These are phyloP conservation scores for Wickerhamiella cacticola DNA, from an alignment of 805 yeast genomes.

Conservation along the genomic window DNA sequence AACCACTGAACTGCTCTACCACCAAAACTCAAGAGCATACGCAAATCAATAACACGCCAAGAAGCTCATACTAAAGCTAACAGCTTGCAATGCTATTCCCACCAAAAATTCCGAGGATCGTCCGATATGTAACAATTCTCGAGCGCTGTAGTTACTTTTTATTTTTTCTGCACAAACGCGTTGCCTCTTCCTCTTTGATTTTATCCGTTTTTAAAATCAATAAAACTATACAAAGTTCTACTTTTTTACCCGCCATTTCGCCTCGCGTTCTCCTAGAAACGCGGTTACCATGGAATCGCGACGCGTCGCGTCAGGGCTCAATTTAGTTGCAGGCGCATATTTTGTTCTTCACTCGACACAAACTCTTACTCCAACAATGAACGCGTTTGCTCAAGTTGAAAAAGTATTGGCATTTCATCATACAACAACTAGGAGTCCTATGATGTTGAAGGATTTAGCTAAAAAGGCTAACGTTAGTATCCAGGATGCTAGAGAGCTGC, in stretches of 20 bases:
- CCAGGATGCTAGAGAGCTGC: slow-evolving; percentile 67
- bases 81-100: too few species aligned
- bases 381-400: slow-evolving; percentile 5
- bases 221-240: not conserved
- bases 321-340: slow-evolving; percentile 7
- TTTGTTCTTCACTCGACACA: too few species aligned
- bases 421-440: not conserved
- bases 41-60: too few species aligned
- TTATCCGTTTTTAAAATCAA: not conserved
- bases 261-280: not conserved
- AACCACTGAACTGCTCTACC: too few species aligned
- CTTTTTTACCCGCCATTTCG: not conserved
- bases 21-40: too few species aligned
- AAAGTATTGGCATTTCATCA: slow-evolving; percentile 9
- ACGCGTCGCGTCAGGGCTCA: slow-evolving; percentile 6
- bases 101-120: too few species aligned
- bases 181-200: not conserved
- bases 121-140: too few species aligned
- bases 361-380: not conserved
- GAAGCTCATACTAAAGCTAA: too few species aligned
- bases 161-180: too few species aligned
- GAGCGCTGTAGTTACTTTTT: too few species aligned
- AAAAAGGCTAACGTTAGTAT: slow-evolving; percentile 33
- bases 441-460: not conserved
- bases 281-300: not conserved